Base-by-base conservation (phyloP, 2,329 filamentous ascomycete genomes). In the Myotisia sp. region DNA sequence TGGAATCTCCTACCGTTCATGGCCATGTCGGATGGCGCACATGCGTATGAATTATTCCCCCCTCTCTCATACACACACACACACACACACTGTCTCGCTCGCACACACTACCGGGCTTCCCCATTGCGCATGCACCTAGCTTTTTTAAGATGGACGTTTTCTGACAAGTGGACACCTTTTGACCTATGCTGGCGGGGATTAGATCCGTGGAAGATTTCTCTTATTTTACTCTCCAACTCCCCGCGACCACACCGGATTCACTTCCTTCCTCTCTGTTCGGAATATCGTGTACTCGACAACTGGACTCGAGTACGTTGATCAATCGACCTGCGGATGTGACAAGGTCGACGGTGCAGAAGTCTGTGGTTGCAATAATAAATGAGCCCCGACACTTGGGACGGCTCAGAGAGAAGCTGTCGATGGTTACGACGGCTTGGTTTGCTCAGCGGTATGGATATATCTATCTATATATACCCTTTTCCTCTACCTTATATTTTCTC, bases 271-370 rank as follows among this genome's bases (percentile, higher is more conserved):
- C 84, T 16, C 73, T 98, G 14, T 98, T 98, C 53, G 90, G 90
- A 42, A 94, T 98, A 52, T 81, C 85, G 12, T 98, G 90, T 57
- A 93, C 87, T 10, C 73, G 87, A 39, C 90, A 95, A 61, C 71
- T 98, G 50, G 82, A 92, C 51, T 71, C 85, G 10, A 74, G 74
- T 9, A 67, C 76, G 47, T 67, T 98, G 42, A 70, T 84, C 44
- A 75, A 82, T 51, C 74, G 83, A 18, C 80, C 85, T 0, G 66
- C 79, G 33, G 87, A 95, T 38, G 90, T 98, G 33, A 98, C 90
- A n/a, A 72, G 90, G 41, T 93, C 84, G 40, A 94, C 90, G 1
- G 90, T 98, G 26, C 90, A 98, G 56, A 98, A 98, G 64, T 90
- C 87, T 9, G 85, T 98, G 3, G 87, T 98, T 29, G 85, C 93